Evolutionary conservation across 2,329 filamentous ascomycete genomes (phyloP).

Genomic region (Colletotrichum cuscutae): DNA sequence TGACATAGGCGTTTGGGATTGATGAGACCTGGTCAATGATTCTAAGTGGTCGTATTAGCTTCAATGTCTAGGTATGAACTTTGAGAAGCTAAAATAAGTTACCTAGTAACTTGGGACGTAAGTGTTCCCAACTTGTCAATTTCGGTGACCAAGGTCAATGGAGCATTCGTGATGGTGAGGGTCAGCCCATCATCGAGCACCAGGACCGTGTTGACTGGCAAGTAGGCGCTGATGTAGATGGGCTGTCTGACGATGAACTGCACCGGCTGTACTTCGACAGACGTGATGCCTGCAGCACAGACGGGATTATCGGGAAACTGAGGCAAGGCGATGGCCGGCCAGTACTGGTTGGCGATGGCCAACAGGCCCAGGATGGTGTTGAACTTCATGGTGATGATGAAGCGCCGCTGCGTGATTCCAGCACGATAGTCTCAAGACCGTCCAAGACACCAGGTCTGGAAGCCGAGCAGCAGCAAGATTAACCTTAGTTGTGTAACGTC

Average conservation of each 20-base stretch:
- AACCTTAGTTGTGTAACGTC: background rate
- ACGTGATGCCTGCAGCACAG: constrained; percentile 32
- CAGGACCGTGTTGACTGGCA: constrained; percentile 26
- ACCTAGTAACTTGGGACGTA: constrained; percentile 25
- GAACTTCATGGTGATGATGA: constrained; percentile 20
- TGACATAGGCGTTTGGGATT: constrained; percentile 26
- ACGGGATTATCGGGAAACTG: constrained; percentile 30
- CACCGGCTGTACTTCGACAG: constrained; percentile 32
- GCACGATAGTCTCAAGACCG: constrained; percentile 23
- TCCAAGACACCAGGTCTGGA: constrained; percentile 33
- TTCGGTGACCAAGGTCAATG: constrained; percentile 26
- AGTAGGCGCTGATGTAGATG: constrained; percentile 33
- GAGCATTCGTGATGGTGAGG: constrained; percentile 30
- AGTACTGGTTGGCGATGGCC: constrained; percentile 23
- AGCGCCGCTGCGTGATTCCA: constrained; percentile 16
- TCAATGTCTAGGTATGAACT: background rate
- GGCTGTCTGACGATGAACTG: constrained; percentile 29
- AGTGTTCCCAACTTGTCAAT: constrained; percentile 30
- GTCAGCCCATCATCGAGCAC: constrained; percentile 31
- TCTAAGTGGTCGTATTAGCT: background rate
- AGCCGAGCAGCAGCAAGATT: constrained; percentile 18
- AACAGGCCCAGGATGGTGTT: constrained; percentile 7
- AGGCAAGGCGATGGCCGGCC: constrained; percentile 23
- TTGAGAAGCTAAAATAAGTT: background rate
- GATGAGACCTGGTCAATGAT: constrained; percentile 12